Conservation (phyloP, 31 red algal genomes). For the Asparagopsis taxiformis region DNA sequence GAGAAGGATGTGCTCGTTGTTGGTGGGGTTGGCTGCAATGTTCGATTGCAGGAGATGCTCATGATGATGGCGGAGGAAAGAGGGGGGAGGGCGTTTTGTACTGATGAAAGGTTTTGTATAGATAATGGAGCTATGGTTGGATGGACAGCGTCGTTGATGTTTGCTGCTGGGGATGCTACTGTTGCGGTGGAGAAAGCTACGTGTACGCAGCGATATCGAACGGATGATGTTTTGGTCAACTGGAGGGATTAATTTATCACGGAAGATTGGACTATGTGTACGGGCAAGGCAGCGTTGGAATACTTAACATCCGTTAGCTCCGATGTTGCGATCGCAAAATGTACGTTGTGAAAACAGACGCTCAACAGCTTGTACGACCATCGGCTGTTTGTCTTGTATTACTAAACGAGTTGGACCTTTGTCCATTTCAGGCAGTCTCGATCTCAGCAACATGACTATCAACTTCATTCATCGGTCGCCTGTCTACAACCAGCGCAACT, state of each 20-base stretch:
- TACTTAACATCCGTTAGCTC: too few relatives aligned
- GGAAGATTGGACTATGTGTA: too few relatives aligned
- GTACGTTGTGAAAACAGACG: too few relatives aligned
- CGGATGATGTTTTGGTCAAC: slow-evolving; percentile 86
- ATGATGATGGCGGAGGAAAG: slow-evolving; percentile 73
- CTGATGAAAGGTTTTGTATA: slow-evolving; percentile 98
- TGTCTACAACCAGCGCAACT: too few relatives aligned
- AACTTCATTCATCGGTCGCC: too few relatives aligned
- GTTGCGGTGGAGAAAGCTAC: slow-evolving; percentile 52
- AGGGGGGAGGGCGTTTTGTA: slow-evolving; percentile 87
- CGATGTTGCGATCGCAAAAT: too few relatives aligned
- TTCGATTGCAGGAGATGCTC: slow-evolving; percentile 93
- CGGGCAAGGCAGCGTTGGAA: too few relatives aligned
- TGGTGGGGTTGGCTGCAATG: slow-evolving; percentile 98
- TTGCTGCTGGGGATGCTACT: slow-evolving; percentile 24
- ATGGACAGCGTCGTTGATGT: slow-evolving; percentile 90
- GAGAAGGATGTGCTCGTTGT: slow-evolving; percentile 95
- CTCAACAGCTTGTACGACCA: too few relatives aligned
- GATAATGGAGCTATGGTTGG: slow-evolving; percentile 99
- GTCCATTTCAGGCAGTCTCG: too few relatives aligned
- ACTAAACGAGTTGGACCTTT: too few relatives aligned
- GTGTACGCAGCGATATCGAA: slow-evolving; percentile 94
- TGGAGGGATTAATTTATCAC: slow-evolving; percentile 74
- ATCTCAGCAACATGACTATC: too few relatives aligned
- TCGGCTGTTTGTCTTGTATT: too few relatives aligned